Evolutionary conservation across 2,329 filamentous ascomycete species (phyloP), one percentile per base, ranked within the genome.

Genomic region (Penicillium sp.): DNA sequence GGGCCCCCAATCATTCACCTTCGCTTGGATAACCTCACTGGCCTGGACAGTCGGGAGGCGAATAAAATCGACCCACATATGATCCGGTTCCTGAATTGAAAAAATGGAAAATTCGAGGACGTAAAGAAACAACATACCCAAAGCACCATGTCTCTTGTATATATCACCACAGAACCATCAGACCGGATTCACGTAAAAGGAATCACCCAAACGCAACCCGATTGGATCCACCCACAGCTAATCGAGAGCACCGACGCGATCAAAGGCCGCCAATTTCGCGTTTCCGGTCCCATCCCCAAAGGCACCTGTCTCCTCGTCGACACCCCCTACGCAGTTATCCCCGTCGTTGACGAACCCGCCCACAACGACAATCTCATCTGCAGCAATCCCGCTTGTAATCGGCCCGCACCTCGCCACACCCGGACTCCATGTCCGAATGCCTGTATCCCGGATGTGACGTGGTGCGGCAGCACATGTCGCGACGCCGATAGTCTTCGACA

Each of bases 231-330:
- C 51, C 57, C 62, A 4, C 53, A 64, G 43, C 45, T 67, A 46
- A 53, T 57, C 7, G 54, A 65, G 34, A 61, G 55, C 52, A 43
- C 48, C 19, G 56, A 65, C 46, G 57, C 61, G 15, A 40, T 56
- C 50, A 67, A 66, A 48, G 64, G 64, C 43, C 64, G 64, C n/a
- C 62, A 65, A 49, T 55, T 67, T 5, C 61, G 57, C 8, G 61
- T 54, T 26, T 59, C 61, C 6, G 46, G 52, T 12, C 53, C 48
- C 21, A 56, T 67, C 29, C 54, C 52, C 21, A 54, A 60, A 54
- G 61, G 61, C 41, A 54, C 62, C 34, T 49, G 58, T 26, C 51
- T 67, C 17, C 55, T 66, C 6, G 46, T 66, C 21, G 64, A 66
- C 41, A 52, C 46, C 39, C 62, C 64, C n/a, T 66, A 65, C 39